A percentile compares a stretch with the other conserved stretches of the same genome.
phyloP scores from a whole-genome alignment of 1,284 basidiomycete species.

The Ganoderma meredithae region DNA sequence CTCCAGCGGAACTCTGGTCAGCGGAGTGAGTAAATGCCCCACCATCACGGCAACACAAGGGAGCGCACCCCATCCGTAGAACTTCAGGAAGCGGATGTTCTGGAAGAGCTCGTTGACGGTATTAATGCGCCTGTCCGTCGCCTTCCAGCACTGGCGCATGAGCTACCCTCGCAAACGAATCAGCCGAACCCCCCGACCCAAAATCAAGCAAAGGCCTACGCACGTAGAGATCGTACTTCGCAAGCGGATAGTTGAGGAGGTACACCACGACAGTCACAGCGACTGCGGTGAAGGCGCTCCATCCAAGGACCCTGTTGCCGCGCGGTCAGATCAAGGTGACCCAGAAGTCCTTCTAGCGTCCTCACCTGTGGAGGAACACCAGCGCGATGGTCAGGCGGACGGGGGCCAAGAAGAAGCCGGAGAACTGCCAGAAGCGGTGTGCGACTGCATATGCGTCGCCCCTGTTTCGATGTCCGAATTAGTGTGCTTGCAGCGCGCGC shows the following conservation, averaged over 20 bases:
- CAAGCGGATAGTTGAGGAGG: conserved; percentile 70
- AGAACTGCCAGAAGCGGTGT: conserved; percentile 76
- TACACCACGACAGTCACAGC: conserved; percentile 73
- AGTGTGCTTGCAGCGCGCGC: not conserved
- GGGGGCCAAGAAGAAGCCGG: conserved; percentile 72
- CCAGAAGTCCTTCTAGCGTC: not conserved
- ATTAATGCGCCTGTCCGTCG: conserved; percentile 78
- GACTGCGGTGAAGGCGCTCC: conserved; percentile 84
- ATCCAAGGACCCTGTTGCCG: conserved; percentile 72
- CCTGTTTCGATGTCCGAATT: conserved; percentile 42
- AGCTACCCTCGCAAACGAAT: conserved; percentile 47
- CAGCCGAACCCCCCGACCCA: not conserved
- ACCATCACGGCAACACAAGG: not conserved
- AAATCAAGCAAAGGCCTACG: conserved; percentile 31
- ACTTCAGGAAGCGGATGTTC: conserved; percentile 75
- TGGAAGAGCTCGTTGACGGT: conserved; percentile 84
- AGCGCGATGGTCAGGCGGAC: conserved; percentile 79
- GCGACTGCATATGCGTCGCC: conserved; percentile 77
- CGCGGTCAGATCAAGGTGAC: conserved; percentile 16
- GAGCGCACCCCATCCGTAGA: conserved; percentile 70
- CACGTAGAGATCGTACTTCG: conserved; percentile 71
- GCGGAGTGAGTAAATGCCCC: not conserved
- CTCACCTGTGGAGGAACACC: conserved; percentile 78
- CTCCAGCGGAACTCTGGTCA: conserved; percentile 54
- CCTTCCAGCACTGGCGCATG: conserved; percentile 69